Evolutionary conservation across 768 basidiomycete species (phyloP).

Genomic region (Ramaria rubella): DNA sequence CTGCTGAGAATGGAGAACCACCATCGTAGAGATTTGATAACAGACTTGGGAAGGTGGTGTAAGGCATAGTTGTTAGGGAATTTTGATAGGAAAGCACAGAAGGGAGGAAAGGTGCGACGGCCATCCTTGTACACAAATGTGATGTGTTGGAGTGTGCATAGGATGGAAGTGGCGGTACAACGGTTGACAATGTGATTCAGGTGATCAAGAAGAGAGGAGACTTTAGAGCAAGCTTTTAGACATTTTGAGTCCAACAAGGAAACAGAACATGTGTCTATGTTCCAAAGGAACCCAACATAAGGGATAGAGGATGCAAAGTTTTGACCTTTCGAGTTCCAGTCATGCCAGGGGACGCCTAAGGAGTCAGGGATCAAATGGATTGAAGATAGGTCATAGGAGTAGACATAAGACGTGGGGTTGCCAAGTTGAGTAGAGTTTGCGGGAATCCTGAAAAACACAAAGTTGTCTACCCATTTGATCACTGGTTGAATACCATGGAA

Average conservation of each 20-base stretch:
- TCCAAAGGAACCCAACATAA: background rate
- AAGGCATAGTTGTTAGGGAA: background rate
- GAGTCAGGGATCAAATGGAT: background rate
- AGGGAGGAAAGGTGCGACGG: background rate
- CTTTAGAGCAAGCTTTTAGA: background rate
- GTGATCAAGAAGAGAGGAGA: background rate
- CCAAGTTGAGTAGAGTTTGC: background rate
- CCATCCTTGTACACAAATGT: background rate
- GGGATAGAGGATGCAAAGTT: background rate
- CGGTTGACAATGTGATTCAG: background rate
- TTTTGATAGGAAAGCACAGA: background rate
- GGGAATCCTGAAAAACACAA: slow-evolving; percentile 22
- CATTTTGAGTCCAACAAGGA: background rate
- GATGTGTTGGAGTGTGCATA: background rate
- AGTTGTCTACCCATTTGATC: slow-evolving; percentile 34
- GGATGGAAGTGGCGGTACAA: background rate
- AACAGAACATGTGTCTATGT: background rate
- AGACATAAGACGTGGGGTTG: background rate
- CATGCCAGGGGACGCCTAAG: background rate
- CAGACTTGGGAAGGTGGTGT: background rate
- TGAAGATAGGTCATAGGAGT: too few species aligned
- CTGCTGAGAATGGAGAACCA: background rate
- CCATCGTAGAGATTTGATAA: background rate
- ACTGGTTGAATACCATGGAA: slow-evolving; percentile 16
- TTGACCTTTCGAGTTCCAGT: background rate